Evolutionary conservation across 352 stramenopile genomes (phyloP).

Genomic region (Globisporangium ultimum): DNA sequence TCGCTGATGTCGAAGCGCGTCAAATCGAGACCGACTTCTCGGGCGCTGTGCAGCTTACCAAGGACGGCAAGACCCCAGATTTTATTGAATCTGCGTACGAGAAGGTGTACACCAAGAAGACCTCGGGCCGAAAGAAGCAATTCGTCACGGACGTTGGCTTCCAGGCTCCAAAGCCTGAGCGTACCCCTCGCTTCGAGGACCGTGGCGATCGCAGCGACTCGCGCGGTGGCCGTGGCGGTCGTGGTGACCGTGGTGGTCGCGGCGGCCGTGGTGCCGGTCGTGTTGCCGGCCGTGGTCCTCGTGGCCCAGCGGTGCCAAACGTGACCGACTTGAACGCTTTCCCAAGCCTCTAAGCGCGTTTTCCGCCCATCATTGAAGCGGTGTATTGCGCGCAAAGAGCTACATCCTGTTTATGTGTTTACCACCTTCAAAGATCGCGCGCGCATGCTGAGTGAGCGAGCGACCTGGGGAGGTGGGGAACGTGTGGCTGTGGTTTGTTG

Average conservation of each 20-base stretch:
- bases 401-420: not conserved
- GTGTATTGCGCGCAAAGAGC: conserved; percentile 41
- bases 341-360: conserved; percentile 70
- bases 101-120: conserved; percentile 96
- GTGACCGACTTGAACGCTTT: conserved; percentile 84
- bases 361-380: conserved; percentile 46
- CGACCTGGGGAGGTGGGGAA: not conserved
- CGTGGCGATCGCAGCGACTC: conserved; percentile 43
- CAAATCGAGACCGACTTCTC: conserved; percentile 91
- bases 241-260: conserved; percentile 40
- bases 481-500: conserved; percentile 5
- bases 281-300: conserved; percentile 29
- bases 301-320: conserved; percentile 42
- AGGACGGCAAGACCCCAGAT: conserved; percentile 86
- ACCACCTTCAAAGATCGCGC: not conserved
- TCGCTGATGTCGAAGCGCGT: conserved; percentile 77
- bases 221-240: conserved; percentile 47
- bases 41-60: conserved; percentile 63
- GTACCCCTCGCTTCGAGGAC: conserved; percentile 51
- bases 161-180: conserved; percentile 66
- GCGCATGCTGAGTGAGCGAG: conserved; percentile 19
- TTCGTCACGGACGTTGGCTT: conserved; percentile 87
- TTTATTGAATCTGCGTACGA: conserved; percentile 88
- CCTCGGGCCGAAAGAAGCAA: conserved; percentile 92
- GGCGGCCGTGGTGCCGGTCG: conserved; percentile 40